A percentile compares a stretch with the other conserved stretches of the same genome.
Conservation (phyloP, 148 eudicot genomes). For the Vaccinium corymbosum region DNA sequence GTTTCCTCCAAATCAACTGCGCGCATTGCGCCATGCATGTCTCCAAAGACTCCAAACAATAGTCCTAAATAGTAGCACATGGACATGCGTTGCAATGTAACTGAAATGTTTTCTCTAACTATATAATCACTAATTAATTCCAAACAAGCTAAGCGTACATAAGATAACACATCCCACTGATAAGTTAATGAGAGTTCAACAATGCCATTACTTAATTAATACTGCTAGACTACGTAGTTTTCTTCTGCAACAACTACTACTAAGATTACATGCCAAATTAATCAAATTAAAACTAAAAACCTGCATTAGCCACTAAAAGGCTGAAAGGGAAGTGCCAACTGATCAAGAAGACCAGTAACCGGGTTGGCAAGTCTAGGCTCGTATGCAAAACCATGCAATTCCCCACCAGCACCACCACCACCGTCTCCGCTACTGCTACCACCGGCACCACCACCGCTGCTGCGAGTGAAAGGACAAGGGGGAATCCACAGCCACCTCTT, state of each 20-base stretch:
- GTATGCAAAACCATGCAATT: constrained; percentile 77
- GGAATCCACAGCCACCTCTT: constrained; percentile 90
- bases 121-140: background rate
- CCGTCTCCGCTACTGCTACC: constrained; percentile 11
- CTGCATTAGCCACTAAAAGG: constrained; percentile 20
- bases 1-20: too few relatives aligned
- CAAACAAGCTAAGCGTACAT: background rate
- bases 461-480: constrained; percentile 31
- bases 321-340: constrained; percentile 53
- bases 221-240: background rate
- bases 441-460: constrained; percentile 15
- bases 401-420: constrained; percentile 20
- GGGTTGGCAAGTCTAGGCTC: constrained; percentile 82
- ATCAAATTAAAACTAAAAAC: background rate
- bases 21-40: too few relatives aligned
- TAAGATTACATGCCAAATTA: background rate
- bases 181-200: background rate
- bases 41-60: too few relatives aligned
- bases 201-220: background rate
- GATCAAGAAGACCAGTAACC: constrained; percentile 66
- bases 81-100: too few relatives aligned
- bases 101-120: too few relatives aligned
- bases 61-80: too few relatives aligned
- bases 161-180: background rate
- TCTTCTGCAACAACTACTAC: background rate